Base-by-base conservation (phyloP, 2,329 filamentous ascomycete species). In the Ascomycota sp. region DNA sequence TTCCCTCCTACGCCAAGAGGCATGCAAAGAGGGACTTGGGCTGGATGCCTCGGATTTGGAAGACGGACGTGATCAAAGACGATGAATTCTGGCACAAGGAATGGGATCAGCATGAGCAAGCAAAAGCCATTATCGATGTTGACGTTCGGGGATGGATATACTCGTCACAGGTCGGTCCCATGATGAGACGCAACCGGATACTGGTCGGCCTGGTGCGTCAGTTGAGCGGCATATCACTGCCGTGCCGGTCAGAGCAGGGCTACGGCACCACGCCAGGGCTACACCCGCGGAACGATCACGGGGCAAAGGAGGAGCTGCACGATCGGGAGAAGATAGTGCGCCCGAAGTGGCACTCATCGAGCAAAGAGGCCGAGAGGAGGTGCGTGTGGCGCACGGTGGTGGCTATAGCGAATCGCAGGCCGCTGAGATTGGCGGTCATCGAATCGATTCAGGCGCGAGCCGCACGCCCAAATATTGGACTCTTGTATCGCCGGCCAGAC, bases 61-160 rank as follows among this genome's bases (percentile, higher is more conserved):
- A 43, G 20, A 36, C 39, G 24, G 40, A 37, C 21, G 47, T 37
- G 26, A 56, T 65, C 21, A 63, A 59, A 27, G 72, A 82, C 37
- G 65, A 71, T 27, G 73, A 82, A 24, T 85, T 77, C 47, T 86
- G 78, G 75, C 68, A 65, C 25, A 59, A 69, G 32, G 72, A 86
- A 43, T 92, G 80, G 78, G 71, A 85, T 33, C 67, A 67, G 35
- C 67, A 75, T 31, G 78, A 92, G 47, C 75, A 86, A 35, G 74
- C 83, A 43, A 78, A 77, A 47, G 82, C 85, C 1, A 61, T 94
- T 4, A 79, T 94, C 1, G 86, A 95, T 45, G 81, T 95, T 5
- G 86, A 98, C 48, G 81, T 98, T 17, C 68, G 86, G 40, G 89
- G 89, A 10, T 98, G 91, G 89, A 69, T 95, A 30, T 98, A 93